phyloP scores from a whole-genome alignment of 1,139 yeast species.

The Sugiyamaella sp. region DNA sequence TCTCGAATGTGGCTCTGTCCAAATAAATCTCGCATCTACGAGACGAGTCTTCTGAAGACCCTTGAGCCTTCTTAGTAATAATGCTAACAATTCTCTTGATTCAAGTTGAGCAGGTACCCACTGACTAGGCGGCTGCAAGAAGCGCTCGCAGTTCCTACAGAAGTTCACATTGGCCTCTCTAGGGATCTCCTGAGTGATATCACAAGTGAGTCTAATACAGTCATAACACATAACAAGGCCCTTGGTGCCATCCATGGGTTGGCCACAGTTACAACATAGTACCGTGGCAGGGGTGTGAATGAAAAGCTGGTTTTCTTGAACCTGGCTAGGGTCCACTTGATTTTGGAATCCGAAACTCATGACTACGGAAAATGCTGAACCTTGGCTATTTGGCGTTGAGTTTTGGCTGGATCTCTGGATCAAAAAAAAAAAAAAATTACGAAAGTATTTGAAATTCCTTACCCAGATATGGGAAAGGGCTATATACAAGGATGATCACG shows the following conservation, averaged over 20 bases:
- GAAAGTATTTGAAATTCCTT: slow-evolving; percentile 3
- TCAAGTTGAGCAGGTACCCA: slow-evolving; percentile 93
- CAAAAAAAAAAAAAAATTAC: slow-evolving; percentile 10
- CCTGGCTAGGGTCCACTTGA: slow-evolving; percentile 18
- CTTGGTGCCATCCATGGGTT: slow-evolving; percentile 91
- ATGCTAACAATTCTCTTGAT: slow-evolving; percentile 86
- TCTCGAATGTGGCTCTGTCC: slow-evolving; percentile 99
- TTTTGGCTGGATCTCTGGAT: not conserved
- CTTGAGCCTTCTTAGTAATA: slow-evolving; percentile 83
- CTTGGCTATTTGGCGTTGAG: not conserved
- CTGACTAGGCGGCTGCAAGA: slow-evolving; percentile 89
- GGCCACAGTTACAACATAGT: slow-evolving; percentile 97
- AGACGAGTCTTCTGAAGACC: slow-evolving; percentile 88
- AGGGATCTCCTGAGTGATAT: slow-evolving; percentile 94
- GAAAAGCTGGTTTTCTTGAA: slow-evolving; percentile 20
- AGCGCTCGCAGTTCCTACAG: slow-evolving; percentile 97
- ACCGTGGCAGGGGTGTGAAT: slow-evolving; percentile 55
- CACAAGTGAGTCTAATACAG: slow-evolving; percentile 91
- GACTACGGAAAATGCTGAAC: not conserved
- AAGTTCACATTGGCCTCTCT: slow-evolving; percentile 91
- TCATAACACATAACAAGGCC: slow-evolving; percentile 98
- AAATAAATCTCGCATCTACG: slow-evolving; percentile 90
- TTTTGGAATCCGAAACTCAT: slow-evolving; percentile 14
- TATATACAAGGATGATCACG: not conserved
- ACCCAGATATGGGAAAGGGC: slow-evolving; percentile 17